Evolutionary conservation across 2,329 filamentous ascomycete genomes (phyloP), one percentile per base, ranked within the genome.

Genomic region (Ophiostoma angusticollis): DNA sequence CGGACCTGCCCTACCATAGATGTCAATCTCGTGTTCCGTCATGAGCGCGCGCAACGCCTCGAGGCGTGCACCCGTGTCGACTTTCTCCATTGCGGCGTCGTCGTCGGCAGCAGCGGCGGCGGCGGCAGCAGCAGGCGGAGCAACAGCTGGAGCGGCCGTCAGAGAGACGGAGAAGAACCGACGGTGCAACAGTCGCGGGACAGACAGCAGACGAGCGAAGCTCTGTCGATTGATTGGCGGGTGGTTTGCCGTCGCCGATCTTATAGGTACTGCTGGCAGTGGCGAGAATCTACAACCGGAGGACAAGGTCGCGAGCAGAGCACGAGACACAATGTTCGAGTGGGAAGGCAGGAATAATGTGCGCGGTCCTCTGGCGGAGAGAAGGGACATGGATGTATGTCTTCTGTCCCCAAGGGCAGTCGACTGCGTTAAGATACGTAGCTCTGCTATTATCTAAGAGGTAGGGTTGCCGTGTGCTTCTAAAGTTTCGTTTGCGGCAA

Each of bases 1-100:
- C n/a, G n/a, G n/a, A n/a, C n/a, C n/a, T 11, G 11, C 57, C 65
- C 58, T 78, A 95, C 89, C 80, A 65, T 98, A 98, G 44, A 96
- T 71, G 60, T 96, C 86, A 49, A 98, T 71, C 48, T 84, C 80
- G 54, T 81, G 72, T 60, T 87, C 72, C 62, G 75, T 78, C 91
- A 98, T 98, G 56, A 94, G 67, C 57, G 78, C 68, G 55, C 91
- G 75, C 53, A 98, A 71, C 60, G 74, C 72, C 47, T 74, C 62
- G 48, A 98, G 74, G 52, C 84, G 81, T 46, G 75, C 68, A 40
- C 78, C 76, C 25, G 87, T 95, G 60, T 91, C 68, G 49, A 93
- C 78, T 38, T 72, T 76, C 55, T 76, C 81, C 83, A 91, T 93
- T 24, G n/a, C n/a, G n/a, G n/a, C n/a, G n/a, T n/a, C n/a, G n/a